phyloP scores from a whole-genome alignment of 2,329 filamentous ascomycete species.

The Nothomitra cinnamomea region DNA sequence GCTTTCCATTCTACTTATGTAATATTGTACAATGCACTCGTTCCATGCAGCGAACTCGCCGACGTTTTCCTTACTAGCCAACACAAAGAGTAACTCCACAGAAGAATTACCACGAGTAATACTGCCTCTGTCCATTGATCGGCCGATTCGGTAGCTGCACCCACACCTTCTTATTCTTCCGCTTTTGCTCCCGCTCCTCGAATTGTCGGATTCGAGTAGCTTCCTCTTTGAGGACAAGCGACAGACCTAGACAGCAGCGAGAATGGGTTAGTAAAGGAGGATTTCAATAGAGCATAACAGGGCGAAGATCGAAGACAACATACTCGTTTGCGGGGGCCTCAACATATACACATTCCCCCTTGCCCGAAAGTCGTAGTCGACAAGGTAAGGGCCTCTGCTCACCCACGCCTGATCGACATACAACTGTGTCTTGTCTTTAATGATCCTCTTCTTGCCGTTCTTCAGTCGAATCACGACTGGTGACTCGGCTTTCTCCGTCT shows the following conservation, averaged over 20 bases:
- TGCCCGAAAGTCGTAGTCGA: constrained; percentile 52
- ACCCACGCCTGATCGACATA: constrained; percentile 94
- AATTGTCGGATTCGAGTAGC: constrained; percentile 70
- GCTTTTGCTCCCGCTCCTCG: constrained; percentile 60
- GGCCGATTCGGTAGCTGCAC: constrained; percentile 73
- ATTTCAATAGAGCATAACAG: not conserved
- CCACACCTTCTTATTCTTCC: constrained; percentile 64
- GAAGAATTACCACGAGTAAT: constrained; percentile 63
- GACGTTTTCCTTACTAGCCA: no score
- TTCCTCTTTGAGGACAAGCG: constrained; percentile 81
- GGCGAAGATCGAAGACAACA: constrained; percentile 10
- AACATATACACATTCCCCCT: constrained; percentile 53
- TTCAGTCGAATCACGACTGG: constrained; percentile 50
- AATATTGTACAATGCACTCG: no score
- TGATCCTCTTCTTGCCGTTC: constrained; percentile 52
- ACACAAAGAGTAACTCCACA: not conserved
- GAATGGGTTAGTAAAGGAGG: not conserved
- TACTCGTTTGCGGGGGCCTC: constrained; percentile 57
- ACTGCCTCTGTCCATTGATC: constrained; percentile 69
- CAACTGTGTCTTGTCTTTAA: constrained; percentile 61
- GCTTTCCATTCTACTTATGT: no score
- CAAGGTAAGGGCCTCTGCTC: constrained; percentile 50
- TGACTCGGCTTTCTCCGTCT: constrained; percentile 13
- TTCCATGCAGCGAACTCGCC: no score
- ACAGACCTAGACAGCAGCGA: constrained; percentile 37